A percentile compares a stretch with the other conserved stretches of the same genome.
Evolutionary conservation across 2,329 filamentous ascomycete species (phyloP).

Genomic region (Aspergillus floridensis): DNA sequence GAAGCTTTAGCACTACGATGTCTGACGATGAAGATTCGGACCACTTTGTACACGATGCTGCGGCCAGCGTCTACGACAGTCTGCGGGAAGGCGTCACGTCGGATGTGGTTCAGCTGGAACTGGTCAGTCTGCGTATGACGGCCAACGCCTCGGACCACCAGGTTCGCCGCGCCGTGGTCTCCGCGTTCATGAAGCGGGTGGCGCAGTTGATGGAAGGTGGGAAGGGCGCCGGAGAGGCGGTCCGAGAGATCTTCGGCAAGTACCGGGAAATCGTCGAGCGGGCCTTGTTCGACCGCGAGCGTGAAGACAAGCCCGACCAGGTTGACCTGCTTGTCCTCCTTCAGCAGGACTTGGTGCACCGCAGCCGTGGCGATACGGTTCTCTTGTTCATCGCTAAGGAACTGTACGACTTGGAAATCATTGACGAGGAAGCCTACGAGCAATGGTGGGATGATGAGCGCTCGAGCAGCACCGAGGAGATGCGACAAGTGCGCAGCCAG

Average conservation of each 20-base stretch:
- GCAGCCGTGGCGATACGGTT: slow-evolving; percentile 63
- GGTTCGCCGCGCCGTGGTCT: slow-evolving; percentile 80
- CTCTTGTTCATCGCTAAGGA: slow-evolving; percentile 78
- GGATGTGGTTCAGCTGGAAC: slow-evolving; percentile 89
- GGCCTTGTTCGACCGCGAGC: slow-evolving; percentile 57
- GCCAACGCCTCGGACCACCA: slow-evolving; percentile 87
- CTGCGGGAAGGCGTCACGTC: slow-evolving; percentile 68
- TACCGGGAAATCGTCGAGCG: slow-evolving; percentile 62
- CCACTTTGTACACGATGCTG: slow-evolving; percentile 83
- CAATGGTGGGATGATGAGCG: slow-evolving; percentile 82
- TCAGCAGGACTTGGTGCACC: slow-evolving; percentile 72
- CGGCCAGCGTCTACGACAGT: slow-evolving; percentile 80
- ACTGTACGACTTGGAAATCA: slow-evolving; percentile 76
- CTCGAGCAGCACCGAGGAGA: slow-evolving; percentile 64
- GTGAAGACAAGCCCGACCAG: slow-evolving; percentile 63
- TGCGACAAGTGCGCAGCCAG: slow-evolving; percentile 69
- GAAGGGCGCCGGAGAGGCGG: slow-evolving; percentile 63
- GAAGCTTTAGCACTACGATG: slow-evolving; percentile 70
- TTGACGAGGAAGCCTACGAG: slow-evolving; percentile 85
- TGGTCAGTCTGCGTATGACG: slow-evolving; percentile 87
- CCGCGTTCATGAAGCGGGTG: slow-evolving; percentile 79
- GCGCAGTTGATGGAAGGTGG: slow-evolving; percentile 63
- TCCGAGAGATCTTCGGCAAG: slow-evolving; percentile 60
- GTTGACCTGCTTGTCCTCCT: slow-evolving; percentile 79
- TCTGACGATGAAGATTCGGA: slow-evolving; percentile 60